These are phyloP conservation scores for Cryptococcus sp. DNA, from an alignment of 1,284 basidiomycete species.

Conservation along the genomic window DNA sequence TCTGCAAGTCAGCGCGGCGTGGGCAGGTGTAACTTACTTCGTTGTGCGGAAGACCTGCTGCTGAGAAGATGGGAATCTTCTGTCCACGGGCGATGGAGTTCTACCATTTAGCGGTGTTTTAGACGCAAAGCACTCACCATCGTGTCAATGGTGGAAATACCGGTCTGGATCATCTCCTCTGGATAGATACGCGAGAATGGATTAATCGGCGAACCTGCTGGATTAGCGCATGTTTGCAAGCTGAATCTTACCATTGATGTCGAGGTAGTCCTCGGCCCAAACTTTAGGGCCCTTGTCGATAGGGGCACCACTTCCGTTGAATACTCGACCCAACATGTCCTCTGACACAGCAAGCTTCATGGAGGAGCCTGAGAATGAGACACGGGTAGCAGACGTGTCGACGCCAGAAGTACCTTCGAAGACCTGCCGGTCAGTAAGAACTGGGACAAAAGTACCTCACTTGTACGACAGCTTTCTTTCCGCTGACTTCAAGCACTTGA, in stretches of 20 bases:
- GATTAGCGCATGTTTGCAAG: conserved; percentile 5
- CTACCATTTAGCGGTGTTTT: conserved; percentile 25
- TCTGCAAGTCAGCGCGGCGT: conserved; percentile 58
- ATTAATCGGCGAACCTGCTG: conserved; percentile 93
- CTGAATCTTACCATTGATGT: conserved; percentile 83
- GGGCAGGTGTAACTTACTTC: conserved; percentile 62
- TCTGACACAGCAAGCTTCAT: conserved; percentile 99
- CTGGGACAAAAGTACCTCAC: conserved; percentile 17
- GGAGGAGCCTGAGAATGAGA: conserved; percentile 96
- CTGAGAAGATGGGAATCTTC: conserved; percentile 99
- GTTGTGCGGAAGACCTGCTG: conserved; percentile 96
- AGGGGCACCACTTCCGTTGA: conserved; percentile 97
- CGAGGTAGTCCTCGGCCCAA: conserved; percentile 98
- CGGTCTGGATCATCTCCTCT: conserved; percentile 99
- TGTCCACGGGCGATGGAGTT: conserved; percentile 99
- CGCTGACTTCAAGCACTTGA: conserved; percentile 97
- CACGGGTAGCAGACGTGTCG: conserved; percentile 89
- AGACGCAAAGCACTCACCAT: conserved; percentile 59
- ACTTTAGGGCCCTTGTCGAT: conserved; percentile 99
- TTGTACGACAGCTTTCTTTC: conserved; percentile 98
- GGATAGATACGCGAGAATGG: conserved; percentile 99
- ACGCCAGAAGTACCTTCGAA: conserved; percentile 98
- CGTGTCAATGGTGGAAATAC: conserved; percentile 97
- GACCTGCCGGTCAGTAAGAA: conserved; percentile 56
- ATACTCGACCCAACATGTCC: conserved; percentile 98